Evolutionary conservation across 305 asterid species (phyloP), one percentile per base, ranked within the genome.

Genomic region (Rubia peregrina): DNA sequence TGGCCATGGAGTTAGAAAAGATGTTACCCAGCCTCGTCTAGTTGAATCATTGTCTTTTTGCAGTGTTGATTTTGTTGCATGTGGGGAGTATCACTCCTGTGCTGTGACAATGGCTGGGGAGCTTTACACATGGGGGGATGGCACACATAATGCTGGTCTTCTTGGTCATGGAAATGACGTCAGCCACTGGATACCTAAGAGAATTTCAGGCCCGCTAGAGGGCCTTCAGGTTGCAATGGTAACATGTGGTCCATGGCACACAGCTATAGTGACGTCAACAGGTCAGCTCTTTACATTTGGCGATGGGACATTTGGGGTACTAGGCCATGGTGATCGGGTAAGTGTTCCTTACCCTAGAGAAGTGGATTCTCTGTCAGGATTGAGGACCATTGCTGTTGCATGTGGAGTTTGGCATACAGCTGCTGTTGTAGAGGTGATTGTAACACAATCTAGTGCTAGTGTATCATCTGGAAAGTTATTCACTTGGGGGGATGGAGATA

Each of bases 401-500:
- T 94, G 99, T 79, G 99, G 99, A 38, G 99, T 94, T 74, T 94
- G 99, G 99, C 99, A 94, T 76, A 94, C 99, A 41, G 96, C 98
- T 55, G 98, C 98, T 43, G 92, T 94, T 46, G 97, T 94, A 44
- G 98, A 94, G 78, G 99, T 94, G 19, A 90, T 91, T 1, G 94
- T 79, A 68, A 88, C 91, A 6, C 98, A 87, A 56, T 85, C 95
- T 26, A 84, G 89, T 76, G 80, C 96, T 42, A 89, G 93, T 80
- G 76, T 85, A 75, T 83, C 95, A 38, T 91, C 96, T 55, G 98
- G 95, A 56, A 94, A 94, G 75, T 75, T 94, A 76, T 94, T 94
- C 79, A 91, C 99, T 46, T 94, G 99, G 99, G 99, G 99, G n/a
- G 99, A 94, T 40, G 99, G 99, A 24, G 99, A 95, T 74, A 95